phyloP scores from a whole-genome alignment of 2,329 filamentous ascomycete species.

The Rachicladosporium sp. region DNA sequence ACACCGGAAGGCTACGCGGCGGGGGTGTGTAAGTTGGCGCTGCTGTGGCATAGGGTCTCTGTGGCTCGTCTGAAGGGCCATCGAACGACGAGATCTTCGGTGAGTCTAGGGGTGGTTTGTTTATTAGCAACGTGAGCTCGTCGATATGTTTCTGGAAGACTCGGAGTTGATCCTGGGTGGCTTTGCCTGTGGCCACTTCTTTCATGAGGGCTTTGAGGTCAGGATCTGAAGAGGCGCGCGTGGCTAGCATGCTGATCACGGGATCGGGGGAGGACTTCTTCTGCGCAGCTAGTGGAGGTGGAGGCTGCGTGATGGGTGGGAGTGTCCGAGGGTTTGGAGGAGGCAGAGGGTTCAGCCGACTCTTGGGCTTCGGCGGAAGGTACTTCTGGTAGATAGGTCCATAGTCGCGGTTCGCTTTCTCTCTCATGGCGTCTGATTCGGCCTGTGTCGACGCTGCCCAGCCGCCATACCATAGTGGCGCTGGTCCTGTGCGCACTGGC shows the following conservation, averaged over 20 bases:
- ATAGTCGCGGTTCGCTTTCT: constrained; percentile 7
- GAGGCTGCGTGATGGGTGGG: background rate
- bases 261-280: constrained; percentile 44
- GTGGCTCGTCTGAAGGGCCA: too few relatives aligned
- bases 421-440: background rate
- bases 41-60: too few relatives aligned
- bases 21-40: too few relatives aligned
- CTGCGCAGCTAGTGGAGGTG: constrained; percentile 9
- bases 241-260: constrained; percentile 68
- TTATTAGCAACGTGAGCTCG: constrained; percentile 42
- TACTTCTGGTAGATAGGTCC: constrained; percentile 9
- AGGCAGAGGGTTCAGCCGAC: constrained; percentile 2
- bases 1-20: too few relatives aligned
- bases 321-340: constrained; percentile 1
- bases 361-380: constrained; percentile 2
- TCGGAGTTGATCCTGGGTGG: constrained; percentile 56
- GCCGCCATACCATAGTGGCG: background rate
- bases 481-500: background rate
- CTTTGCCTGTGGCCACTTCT: constrained; percentile 64
- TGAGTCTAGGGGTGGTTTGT: too few relatives aligned
- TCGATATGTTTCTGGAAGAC: constrained; percentile 74
- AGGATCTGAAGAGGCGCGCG: constrained; percentile 60
- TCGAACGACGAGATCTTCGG: too few relatives aligned
- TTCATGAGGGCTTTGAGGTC: constrained; percentile 71
- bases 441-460: constrained; percentile 3